phyloP scores from a whole-genome alignment of 768 basidiomycete species.

The Agaricus subrufescens region DNA sequence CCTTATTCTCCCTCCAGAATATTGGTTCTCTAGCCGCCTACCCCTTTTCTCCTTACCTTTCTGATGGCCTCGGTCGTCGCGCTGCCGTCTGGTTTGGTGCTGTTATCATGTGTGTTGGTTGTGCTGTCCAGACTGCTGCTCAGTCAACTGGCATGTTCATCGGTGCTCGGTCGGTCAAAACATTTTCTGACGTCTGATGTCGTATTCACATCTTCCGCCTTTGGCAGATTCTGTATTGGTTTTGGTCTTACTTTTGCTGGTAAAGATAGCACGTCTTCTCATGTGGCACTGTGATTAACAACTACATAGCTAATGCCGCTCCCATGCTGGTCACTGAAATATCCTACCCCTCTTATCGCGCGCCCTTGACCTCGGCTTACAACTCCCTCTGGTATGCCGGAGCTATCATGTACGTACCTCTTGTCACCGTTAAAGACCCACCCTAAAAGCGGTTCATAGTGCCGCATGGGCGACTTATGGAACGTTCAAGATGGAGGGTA shows the following conservation, averaged over 20 bases:
- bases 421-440: neutral
- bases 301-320: constrained; percentile 55
- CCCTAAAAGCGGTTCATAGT: constrained; percentile 21
- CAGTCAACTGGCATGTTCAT: constrained; percentile 76
- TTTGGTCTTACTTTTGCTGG: constrained; percentile 73
- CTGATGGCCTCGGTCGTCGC: constrained; percentile 70
- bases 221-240: constrained; percentile 58
- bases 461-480: constrained; percentile 87
- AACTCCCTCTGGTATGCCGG: constrained; percentile 88
- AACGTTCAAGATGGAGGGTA: constrained; percentile 61
- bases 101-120: constrained; percentile 63
- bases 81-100: constrained; percentile 65
- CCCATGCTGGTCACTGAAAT: constrained; percentile 84
- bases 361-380: constrained; percentile 71
- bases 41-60: constrained; percentile 67
- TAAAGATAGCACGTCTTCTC: constrained; percentile 14
- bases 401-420: constrained; percentile 55
- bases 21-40: constrained; percentile 65
- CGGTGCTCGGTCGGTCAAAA: constrained; percentile 55
- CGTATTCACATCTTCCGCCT: neutral
- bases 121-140: constrained; percentile 66
- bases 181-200: neutral
- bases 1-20: constrained; percentile 35
- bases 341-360: constrained; percentile 81
- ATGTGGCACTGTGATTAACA: neutral